Evolutionary conservation across 495 filamentous ascomycete genomes (phyloP).

Genomic region (Patellaria atrata): DNA sequence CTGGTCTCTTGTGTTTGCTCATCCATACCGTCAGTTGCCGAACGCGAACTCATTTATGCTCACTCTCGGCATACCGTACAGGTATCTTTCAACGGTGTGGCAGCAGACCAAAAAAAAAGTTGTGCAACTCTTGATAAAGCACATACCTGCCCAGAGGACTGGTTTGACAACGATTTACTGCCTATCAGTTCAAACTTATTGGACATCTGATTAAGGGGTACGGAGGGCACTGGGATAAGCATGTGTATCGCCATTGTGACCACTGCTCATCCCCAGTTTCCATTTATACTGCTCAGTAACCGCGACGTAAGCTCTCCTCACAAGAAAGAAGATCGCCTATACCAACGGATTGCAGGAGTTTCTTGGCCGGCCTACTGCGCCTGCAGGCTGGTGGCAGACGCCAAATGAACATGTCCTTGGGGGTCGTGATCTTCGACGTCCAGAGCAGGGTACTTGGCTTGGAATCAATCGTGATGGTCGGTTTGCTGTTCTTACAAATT

Average conservation of each 20-base stretch:
- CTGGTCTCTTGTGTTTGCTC: too few species aligned
- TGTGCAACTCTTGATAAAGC: too few species aligned
- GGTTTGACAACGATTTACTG: too few species aligned
- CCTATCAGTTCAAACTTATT: too few species aligned
- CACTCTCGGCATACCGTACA: too few species aligned
- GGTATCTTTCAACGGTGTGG: too few species aligned
- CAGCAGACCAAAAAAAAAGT: too few species aligned
- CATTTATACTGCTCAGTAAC: slow-evolving; percentile 82
- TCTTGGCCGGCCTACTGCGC: slow-evolving; percentile 72
- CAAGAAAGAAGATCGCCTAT: slow-evolving; percentile 2
- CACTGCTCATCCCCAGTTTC: slow-evolving; percentile 79
- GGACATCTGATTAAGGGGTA: too few species aligned
- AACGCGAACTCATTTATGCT: too few species aligned
- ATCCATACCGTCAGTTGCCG: too few species aligned
- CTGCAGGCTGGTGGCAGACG: slow-evolving; percentile 67
- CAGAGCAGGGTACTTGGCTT: slow-evolving; percentile 77
- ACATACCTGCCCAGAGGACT: too few species aligned
- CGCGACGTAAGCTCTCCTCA: slow-evolving; percentile 50
- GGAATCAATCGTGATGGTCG: slow-evolving; percentile 74
- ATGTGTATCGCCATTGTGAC: slow-evolving; percentile 94
- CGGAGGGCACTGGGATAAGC: too few species aligned
- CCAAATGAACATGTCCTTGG: slow-evolving; percentile 48
- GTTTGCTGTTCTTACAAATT: slow-evolving; percentile 88
- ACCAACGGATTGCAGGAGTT: slow-evolving; percentile 45
- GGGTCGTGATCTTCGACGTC: slow-evolving; percentile 51